Evolutionary conservation across 805 yeast genomes (phyloP), one percentile per base, ranked within the genome.

Genomic region (Candida krabiensis): DNA sequence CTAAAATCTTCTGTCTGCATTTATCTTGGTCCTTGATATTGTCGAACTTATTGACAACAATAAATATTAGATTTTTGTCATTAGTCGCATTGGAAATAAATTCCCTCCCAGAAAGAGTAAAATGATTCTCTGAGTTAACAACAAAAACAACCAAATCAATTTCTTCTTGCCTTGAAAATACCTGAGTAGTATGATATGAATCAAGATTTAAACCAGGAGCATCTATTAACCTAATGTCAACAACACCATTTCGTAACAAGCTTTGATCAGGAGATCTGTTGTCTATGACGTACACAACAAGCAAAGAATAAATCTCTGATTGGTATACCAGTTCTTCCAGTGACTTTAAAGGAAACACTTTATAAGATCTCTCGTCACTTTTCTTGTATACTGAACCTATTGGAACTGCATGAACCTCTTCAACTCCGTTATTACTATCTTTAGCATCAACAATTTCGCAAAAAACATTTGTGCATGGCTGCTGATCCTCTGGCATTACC

Each of bases 131-230:
- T 0, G 99, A 95, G 60, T 84, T 86, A 2, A 93, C 96, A 2
- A 95, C 98, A 67, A 93, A 95, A 1, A 93, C 91, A 3, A 93
- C 96, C 48, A 93, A 71, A 60, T 93, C 99, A 45, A 93, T 93
- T 56, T 93, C 99, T 55, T 93, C 98, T 66, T 93, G 98, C 43
- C 97, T 78, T 2, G 96, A 84, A 59, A 91, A 90, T 0, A 93
- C 89, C 56, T 91, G 96, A 2, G 96, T 86, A 0, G 99, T 93
- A 59, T 88, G 96, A 52, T 83, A 84, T 4, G 93, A 86, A 54
- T 91, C 97, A 73, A 89, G 73, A 59, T 93, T 93, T 40, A 93
- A 70, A 0, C 99, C 99, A 0, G 99, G 99, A 0, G 98, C 97
- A 66, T 93, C 99, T 37, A 93, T 93, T 44, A 93, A 69, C 17